Conservation (phyloP, 805 yeast genomes). For the Pichia rugopelliculosa region DNA sequence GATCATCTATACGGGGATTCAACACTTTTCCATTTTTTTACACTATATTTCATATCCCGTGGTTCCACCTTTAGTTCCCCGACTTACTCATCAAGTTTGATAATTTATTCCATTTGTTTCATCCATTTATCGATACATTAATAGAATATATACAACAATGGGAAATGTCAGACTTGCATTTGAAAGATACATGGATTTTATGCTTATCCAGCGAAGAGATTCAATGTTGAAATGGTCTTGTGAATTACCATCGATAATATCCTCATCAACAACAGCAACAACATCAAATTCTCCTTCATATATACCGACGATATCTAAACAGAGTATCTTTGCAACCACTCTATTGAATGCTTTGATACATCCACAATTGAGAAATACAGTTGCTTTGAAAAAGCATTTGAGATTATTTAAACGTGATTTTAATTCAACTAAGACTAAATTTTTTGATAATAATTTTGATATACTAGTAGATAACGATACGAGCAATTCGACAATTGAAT, state of each 20-base stretch:
- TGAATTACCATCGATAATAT: slow-evolving; percentile 7
- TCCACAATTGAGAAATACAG: neutral
- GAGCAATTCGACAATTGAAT: slow-evolving; percentile 2
- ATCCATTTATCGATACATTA: neutral
- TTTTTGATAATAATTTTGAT: slow-evolving; percentile 22
- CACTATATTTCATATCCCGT: neutral
- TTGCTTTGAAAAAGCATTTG: neutral
- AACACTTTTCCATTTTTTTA: neutral
- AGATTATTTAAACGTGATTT: slow-evolving; percentile 16
- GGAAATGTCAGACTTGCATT: slow-evolving; percentile 20
- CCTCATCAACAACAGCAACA: neutral
- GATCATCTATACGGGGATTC: neutral
- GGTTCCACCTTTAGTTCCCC: neutral
- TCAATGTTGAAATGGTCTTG: slow-evolving; percentile 24
- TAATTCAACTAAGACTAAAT: slow-evolving; percentile 17
- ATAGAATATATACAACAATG: slow-evolving; percentile 11
- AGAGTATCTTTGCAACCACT: slow-evolving; percentile 13
- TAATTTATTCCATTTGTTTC: neutral
- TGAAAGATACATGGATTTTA: slow-evolving; percentile 22
- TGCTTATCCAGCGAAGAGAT: slow-evolving; percentile 20
- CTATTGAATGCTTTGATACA: neutral
- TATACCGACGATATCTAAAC: neutral
- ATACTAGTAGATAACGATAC: slow-evolving; percentile 11
- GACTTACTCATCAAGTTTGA: neutral
- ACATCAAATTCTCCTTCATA: too few species aligned